Evolutionary conservation across 805 yeast genomes (phyloP).

Genomic region (Kuraishia cidri): DNA sequence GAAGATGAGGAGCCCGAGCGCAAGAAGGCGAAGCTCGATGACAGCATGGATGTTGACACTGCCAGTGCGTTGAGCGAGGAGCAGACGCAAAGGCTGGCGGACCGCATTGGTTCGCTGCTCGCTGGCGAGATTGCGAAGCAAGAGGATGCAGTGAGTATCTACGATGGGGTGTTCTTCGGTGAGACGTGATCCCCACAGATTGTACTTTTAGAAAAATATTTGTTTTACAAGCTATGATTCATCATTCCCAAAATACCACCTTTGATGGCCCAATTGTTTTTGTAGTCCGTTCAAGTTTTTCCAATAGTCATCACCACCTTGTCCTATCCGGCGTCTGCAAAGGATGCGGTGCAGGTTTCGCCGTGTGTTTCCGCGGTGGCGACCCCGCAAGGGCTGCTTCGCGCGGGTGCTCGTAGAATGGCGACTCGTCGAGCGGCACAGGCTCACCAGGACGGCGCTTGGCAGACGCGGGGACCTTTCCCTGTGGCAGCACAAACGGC

Average conservation of each 20-base stretch:
- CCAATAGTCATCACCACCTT: too few relatives aligned
- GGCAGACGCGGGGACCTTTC: background rate
- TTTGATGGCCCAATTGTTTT: too few relatives aligned
- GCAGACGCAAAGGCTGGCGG: slow-evolving; percentile 30
- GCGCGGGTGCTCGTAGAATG: too few relatives aligned
- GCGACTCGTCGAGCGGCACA: slow-evolving; percentile 23
- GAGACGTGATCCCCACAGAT: slow-evolving; percentile 30
- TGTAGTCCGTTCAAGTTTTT: too few relatives aligned
- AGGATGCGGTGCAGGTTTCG: too few relatives aligned
- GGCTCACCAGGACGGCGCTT: slow-evolving; percentile 25
- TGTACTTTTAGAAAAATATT: slow-evolving; percentile 12
- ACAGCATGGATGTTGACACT: slow-evolving; percentile 24
- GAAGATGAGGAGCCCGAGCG: slow-evolving; percentile 4
- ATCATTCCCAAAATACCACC: background rate
- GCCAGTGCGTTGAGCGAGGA: slow-evolving; percentile 21
- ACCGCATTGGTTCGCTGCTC: slow-evolving; percentile 54
- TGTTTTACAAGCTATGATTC: background rate
- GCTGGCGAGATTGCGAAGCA: slow-evolving; percentile 39
- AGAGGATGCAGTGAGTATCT: slow-evolving; percentile 39
- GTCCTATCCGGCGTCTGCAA: too few relatives aligned
- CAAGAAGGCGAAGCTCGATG: slow-evolving; percentile 20
- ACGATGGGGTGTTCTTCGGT: slow-evolving; percentile 67
- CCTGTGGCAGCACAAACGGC: background rate
- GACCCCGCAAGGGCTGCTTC: too few relatives aligned
- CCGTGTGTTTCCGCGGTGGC: too few relatives aligned